Percentiles rank a stretch among this genome's conserved stretches.
Evolutionary conservation across 192 early-diverging fungal species (phyloP).

Genomic region (Piromyces finnis): DNA sequence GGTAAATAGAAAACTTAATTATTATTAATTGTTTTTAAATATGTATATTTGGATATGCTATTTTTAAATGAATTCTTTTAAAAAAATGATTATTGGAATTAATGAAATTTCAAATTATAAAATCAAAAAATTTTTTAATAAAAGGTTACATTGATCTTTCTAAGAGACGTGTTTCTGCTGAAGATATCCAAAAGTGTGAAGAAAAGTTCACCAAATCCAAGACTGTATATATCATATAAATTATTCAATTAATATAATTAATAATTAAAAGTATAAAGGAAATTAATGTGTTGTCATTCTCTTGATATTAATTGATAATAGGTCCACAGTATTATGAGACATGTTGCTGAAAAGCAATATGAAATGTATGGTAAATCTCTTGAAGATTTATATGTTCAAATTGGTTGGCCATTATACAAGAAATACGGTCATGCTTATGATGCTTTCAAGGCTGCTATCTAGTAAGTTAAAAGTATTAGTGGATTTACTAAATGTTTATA

Average conservation of each 20-base stretch:
- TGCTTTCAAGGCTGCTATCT: slow-evolving; percentile 86
- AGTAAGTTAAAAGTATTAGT: slow-evolving; percentile 34
- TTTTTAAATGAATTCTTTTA: no score
- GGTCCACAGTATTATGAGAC: slow-evolving; percentile 64
- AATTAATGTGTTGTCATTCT: no score
- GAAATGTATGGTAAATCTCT: slow-evolving; percentile 9
- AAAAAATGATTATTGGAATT: no score
- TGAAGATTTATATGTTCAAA: slow-evolving; percentile 61
- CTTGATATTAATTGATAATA: background rate
- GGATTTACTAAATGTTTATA: no score
- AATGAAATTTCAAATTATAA: background rate
- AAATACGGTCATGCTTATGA: slow-evolving; percentile 94
- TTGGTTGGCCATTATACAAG: slow-evolving; percentile 88
- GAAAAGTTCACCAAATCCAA: slow-evolving; percentile 90
- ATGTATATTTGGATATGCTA: no score
- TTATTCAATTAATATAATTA: no score
- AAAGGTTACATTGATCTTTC: slow-evolving; percentile 96
- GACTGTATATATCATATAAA: slow-evolving; percentile 19
- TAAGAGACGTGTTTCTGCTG: slow-evolving; percentile 76
- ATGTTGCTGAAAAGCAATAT: slow-evolving; percentile 69
- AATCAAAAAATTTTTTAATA: background rate
- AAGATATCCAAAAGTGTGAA: slow-evolving; percentile 77
- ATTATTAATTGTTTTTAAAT: no score
- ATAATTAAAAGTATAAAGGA: no score
- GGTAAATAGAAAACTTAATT: slow-evolving; percentile 14